phyloP scores from a whole-genome alignment of 2,329 filamentous ascomycete genomes.

The Reticulascus tulasneorum region DNA sequence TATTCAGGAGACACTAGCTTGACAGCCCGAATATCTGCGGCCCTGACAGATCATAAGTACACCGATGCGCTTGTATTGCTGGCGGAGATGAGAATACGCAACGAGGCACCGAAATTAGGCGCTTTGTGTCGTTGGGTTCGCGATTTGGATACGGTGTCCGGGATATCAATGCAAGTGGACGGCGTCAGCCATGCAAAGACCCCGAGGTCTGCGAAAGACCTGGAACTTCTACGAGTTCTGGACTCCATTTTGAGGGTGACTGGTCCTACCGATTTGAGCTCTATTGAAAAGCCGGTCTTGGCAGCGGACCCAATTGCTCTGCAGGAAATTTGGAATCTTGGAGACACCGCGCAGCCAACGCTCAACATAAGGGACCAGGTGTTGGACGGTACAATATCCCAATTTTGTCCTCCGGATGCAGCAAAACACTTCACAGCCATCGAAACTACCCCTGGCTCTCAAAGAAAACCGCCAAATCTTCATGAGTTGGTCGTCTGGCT shows the following conservation, averaged over 20 bases:
- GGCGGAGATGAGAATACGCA: slow-evolving; percentile 66
- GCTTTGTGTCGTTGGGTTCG: slow-evolving; percentile 70
- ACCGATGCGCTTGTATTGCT: slow-evolving; percentile 62
- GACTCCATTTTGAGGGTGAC: slow-evolving; percentile 62
- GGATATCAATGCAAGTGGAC: slow-evolving; percentile 53
- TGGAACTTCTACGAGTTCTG: slow-evolving; percentile 56
- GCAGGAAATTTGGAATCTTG: slow-evolving; percentile 59
- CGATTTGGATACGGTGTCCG: slow-evolving; percentile 65
- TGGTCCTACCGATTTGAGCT: slow-evolving; percentile 53
- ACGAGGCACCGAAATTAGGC: slow-evolving; percentile 62
- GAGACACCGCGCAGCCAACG: slow-evolving; percentile 33
- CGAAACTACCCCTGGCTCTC: slow-evolving; percentile 55
- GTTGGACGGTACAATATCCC: slow-evolving; percentile 51
- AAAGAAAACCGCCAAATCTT: slow-evolving; percentile 64
- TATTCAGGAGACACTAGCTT: slow-evolving; percentile 52
- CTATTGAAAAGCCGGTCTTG: slow-evolving; percentile 15
- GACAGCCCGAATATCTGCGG: slow-evolving; percentile 62
- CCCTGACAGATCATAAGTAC: slow-evolving; percentile 62
- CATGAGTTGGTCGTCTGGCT: slow-evolving; percentile 64
- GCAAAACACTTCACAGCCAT: slow-evolving; percentile 49
- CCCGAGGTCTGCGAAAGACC: slow-evolving; percentile 40
- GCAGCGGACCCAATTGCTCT: slow-evolving; percentile 45
- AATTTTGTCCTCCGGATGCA: slow-evolving; percentile 30
- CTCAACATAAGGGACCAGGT: slow-evolving; percentile 53
- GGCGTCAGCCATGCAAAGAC: slow-evolving; percentile 25